Evolutionary conservation across 345 rosid species (phyloP).

Genomic region (Salix dunnii): DNA sequence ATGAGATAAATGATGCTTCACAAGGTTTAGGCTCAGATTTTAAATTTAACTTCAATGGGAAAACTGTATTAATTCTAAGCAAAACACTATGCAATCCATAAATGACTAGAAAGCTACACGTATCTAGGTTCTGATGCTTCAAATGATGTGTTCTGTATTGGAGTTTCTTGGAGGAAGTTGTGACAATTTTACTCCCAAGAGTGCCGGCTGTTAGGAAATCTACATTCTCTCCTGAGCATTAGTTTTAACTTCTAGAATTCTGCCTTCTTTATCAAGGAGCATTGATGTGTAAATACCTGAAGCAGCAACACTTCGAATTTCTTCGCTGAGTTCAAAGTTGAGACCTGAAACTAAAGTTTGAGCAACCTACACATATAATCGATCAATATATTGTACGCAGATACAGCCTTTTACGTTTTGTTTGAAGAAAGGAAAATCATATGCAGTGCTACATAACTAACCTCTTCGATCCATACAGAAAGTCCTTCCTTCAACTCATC

Average conservation of each 20-base stretch:
- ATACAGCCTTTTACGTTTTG: background rate
- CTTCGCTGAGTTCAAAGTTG: background rate
- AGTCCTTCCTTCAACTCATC: constrained; percentile 9
- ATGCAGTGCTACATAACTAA: background rate
- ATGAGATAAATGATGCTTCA: background rate
- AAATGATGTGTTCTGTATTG: background rate
- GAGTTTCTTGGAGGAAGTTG: too few relatives aligned
- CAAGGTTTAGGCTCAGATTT: background rate
- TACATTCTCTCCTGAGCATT: background rate
- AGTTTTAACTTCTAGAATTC: background rate
- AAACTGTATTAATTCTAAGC: background rate
- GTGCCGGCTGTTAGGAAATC: background rate
- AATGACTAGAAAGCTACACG: background rate
- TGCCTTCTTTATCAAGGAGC: background rate
- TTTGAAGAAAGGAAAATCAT: background rate
- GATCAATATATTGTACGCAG: background rate
- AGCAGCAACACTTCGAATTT: constrained; percentile 4
- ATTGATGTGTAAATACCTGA: constrained; percentile 3
- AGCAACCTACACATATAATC: constrained; percentile 15
- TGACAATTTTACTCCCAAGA: too few relatives aligned
- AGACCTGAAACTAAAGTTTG: constrained; percentile 16
- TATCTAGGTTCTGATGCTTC: background rate
- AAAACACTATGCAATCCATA: background rate
- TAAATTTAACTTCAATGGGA: background rate
- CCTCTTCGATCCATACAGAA: constrained; percentile 23